Base-by-base conservation (phyloP, 1,284 basidiomycete genomes). In the Sparassis latifolia region DNA sequence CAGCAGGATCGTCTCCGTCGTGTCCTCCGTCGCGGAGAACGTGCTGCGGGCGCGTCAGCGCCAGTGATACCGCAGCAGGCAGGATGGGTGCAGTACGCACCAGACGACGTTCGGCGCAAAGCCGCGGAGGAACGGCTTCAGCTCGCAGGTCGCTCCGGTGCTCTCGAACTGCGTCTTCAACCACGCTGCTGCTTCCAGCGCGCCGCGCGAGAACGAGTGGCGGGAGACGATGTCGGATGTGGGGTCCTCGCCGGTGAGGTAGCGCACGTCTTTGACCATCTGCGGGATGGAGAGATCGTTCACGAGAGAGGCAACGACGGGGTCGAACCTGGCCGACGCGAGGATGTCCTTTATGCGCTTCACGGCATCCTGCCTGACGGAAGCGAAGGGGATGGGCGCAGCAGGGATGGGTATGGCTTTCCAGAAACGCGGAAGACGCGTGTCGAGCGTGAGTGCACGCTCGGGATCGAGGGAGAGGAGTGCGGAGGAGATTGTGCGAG, bases 101-200 rank as follows among this genome's bases (percentile, higher is more conserved):
- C 92, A 94, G 53, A 94, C 75, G 41, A 95, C 82, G 62, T 93
- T 91, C 7, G 92, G 91, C 5, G 88, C 76, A 62, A 91, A 92
- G 10, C 87, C 89, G 4, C 49, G 12, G 27, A 85, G 66, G 75
- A 90, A 94, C 0, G 69, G 61, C 56, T 75, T 74, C 35, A 89
- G 72, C 55, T 78, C 71, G 68, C 92, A 95, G 3, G 65, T 68
- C 0, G 88, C 89, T 2, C 92, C 92, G 0, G 83, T 80, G 3
- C 70, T 69, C 67, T 92, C 86, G 42, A 92, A 81, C 51, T 74
- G 72, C 37, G 70, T 69, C 68, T 83, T 84, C 54, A 94, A 74
- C 89, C 89, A 95, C 10, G 74, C 63, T 0, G 89, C 89, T 20
- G 92, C 91, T 12, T 75, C 69, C 5, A 74, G 66, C 3, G 86